Conservation (phyloP, 2,329 filamentous ascomycete species). For the Neophaeococcomyces mojaviensis region DNA sequence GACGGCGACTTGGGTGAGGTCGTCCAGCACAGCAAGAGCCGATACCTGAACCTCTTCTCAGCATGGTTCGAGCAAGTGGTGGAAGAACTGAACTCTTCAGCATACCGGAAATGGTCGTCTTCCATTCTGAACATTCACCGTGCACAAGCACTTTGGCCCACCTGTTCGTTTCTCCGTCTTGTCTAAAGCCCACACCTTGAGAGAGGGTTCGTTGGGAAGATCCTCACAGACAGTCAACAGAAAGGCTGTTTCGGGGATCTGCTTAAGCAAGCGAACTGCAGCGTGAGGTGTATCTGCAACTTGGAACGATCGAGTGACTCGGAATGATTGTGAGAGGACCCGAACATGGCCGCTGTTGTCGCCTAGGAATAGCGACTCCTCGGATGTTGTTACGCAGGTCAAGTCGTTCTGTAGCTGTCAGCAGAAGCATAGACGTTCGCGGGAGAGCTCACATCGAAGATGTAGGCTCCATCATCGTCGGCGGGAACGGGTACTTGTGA, state of each 20-base stretch:
- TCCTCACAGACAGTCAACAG: constrained; percentile 79
- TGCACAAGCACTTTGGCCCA: constrained; percentile 78
- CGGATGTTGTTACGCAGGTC: constrained; percentile 75
- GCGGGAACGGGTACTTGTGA: constrained; percentile 66
- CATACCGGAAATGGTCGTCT: constrained; percentile 83
- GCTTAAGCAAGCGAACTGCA: constrained; percentile 83
- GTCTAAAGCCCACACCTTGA: constrained; percentile 98
- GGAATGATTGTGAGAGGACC: constrained; percentile 81
- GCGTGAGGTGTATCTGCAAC: constrained; percentile 62
- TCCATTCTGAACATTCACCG: constrained; percentile 77
- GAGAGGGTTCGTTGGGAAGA: constrained; percentile 71
- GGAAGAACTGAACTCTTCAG: not conserved
- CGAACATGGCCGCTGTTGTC: constrained; percentile 78
- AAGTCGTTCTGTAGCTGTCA: constrained; percentile 53
- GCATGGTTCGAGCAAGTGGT: not conserved
- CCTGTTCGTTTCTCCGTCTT: constrained; percentile 91
- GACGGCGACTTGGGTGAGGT: constrained; percentile 85
- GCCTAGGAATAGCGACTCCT: constrained; percentile 82
- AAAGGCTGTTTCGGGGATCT: constrained; percentile 77
- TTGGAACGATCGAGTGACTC: constrained; percentile 75
- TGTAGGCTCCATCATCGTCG: constrained; percentile 68
- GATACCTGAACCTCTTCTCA: constrained; percentile 55
- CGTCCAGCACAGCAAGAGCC: constrained; percentile 77
- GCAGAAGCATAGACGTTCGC: constrained; percentile 8
- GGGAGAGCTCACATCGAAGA: constrained; percentile 63